Evolutionary conservation across 169 alveolate genomes (phyloP), one percentile per base, ranked within the genome.

Genomic region (Cystoisospora suis): DNA sequence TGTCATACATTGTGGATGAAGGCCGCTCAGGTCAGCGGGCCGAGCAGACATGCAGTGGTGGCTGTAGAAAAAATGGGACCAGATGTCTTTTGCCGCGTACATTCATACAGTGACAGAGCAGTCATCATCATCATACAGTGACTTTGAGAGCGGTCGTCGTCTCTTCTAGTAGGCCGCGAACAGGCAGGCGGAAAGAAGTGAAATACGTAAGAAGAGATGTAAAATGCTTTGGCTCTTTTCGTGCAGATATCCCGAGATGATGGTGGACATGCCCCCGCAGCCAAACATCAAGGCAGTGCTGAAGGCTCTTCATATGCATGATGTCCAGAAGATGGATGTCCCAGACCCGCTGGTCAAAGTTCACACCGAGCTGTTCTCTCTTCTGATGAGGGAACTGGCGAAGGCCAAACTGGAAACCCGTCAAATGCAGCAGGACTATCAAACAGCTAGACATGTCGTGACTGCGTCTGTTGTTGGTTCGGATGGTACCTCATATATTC

Each of bases 331-430:
- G 75, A 86, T 96, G 72, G 97, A 96, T 32, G 93, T 93, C 2
- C 90, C 95, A 32, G 97, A 96, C 44, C 97, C 95, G 79, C 90
- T 96, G 32, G 94, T 94, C 75, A 94, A 92, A 53, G 83, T 96
- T 36, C 97, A 96, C 90, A 93, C 97, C 44, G 96, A 93, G 89
- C 61, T 96, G 45, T 96, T 96, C 77, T 91, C 96, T 38, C 94
- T 94, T 89, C 44, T 94, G 46, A 87, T 94, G 88, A 34, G 94
- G 32, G 96, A 94, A 58, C 88, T 93, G 4, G 77, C 91, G 53
- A 69, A 72, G 53, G 81, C 91, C n/a, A 87, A 80, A 40, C 32
- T 87, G 17, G 91, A 87, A 34, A 45, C 83, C 20, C 83, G 23
- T 34, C 90, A 61, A 36, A 34, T 9, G 40, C 75, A 47, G 36